Conservation (phyloP, 495 filamentous ascomycete genomes). For the Aspergillus sclerotiicarbonarius region DNA sequence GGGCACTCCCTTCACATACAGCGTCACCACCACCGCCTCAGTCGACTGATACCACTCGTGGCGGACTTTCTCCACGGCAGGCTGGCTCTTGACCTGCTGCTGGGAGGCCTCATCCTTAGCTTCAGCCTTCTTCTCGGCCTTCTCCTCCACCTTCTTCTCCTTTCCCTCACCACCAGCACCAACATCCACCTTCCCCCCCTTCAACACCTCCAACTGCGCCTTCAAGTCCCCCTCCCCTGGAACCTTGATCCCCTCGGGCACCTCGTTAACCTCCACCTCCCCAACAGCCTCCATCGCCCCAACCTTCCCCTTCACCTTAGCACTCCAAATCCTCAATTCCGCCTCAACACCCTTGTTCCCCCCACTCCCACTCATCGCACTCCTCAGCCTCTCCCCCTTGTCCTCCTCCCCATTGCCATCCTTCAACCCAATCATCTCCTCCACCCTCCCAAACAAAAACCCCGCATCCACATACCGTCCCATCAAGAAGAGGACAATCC, state of each 20-base stretch:
- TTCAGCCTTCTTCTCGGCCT: conserved; percentile 1
- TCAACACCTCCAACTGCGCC: conserved; percentile 30
- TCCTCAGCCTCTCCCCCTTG: conserved; percentile 34
- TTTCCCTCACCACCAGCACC: not conserved
- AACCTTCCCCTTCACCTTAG: conserved; percentile 23
- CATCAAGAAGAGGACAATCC: conserved; percentile 67
- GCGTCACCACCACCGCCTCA: conserved; percentile 62
- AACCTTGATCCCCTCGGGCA: conserved; percentile 55
- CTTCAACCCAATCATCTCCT: conserved; percentile 50
- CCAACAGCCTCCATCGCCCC: conserved; percentile 58
- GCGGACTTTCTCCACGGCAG: conserved; percentile 54
- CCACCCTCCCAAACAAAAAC: conserved; percentile 66
- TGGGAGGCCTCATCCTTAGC: conserved; percentile 17
- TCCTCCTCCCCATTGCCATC: conserved; percentile 43
- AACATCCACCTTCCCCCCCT: conserved; percentile 22
- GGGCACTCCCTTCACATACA: conserved; percentile 70
- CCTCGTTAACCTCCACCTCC: conserved; percentile 54
- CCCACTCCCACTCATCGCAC: conserved; percentile 39
- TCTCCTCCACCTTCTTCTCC: conserved; percentile 1
- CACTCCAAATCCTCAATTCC: conserved; percentile 20
- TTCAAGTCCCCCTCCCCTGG: conserved; percentile 40
- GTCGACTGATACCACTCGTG: conserved; percentile 79
- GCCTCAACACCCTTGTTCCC: conserved; percentile 48
- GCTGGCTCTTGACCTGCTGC: conserved; percentile 4
- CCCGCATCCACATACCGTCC: conserved; percentile 73